Conservation (phyloP, 768 basidiomycete genomes). For the Collybia nuda region DNA sequence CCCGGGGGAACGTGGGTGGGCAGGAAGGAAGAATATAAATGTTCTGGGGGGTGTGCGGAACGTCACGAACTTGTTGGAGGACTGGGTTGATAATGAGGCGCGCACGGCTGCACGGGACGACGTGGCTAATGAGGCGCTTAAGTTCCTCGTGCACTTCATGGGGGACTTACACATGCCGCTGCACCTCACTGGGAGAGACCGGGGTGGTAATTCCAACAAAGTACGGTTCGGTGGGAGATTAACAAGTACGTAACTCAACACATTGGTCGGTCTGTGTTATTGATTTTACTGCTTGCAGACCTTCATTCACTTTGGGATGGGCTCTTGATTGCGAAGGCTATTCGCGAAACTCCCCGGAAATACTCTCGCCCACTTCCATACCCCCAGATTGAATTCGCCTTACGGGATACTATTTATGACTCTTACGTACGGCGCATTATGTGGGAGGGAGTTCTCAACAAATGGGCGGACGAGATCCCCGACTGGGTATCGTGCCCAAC, state of each 20-base stretch:
- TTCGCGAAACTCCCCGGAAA: slow-evolving; percentile 71
- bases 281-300: slow-evolving; percentile 36
- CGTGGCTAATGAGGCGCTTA: slow-evolving; percentile 75
- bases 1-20: slow-evolving; percentile 77
- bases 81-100: slow-evolving; percentile 37
- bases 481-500: slow-evolving; percentile 64
- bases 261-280: background rate
- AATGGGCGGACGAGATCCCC: slow-evolving; percentile 60
- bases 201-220: slow-evolving; percentile 83
- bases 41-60: slow-evolving; percentile 81
- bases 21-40: slow-evolving; percentile 50
- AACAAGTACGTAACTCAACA: slow-evolving; percentile 53
- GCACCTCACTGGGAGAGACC: slow-evolving; percentile 84
- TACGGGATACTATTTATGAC: slow-evolving; percentile 84
- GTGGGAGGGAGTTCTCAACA: slow-evolving; percentile 76
- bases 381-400: slow-evolving; percentile 58
- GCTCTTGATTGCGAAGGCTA: slow-evolving; percentile 76
- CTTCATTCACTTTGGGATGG: slow-evolving; percentile 90
- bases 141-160: slow-evolving; percentile 91
- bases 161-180: slow-evolving; percentile 95
- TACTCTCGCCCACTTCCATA: slow-evolving; percentile 77
- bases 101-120: slow-evolving; percentile 19
- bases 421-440: slow-evolving; percentile 84
- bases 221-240: slow-evolving; percentile 71
- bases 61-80: slow-evolving; percentile 60